phyloP scores from a whole-genome alignment of 2,329 filamentous ascomycete genomes.

The Arthrobotrys sphaeroides region DNA sequence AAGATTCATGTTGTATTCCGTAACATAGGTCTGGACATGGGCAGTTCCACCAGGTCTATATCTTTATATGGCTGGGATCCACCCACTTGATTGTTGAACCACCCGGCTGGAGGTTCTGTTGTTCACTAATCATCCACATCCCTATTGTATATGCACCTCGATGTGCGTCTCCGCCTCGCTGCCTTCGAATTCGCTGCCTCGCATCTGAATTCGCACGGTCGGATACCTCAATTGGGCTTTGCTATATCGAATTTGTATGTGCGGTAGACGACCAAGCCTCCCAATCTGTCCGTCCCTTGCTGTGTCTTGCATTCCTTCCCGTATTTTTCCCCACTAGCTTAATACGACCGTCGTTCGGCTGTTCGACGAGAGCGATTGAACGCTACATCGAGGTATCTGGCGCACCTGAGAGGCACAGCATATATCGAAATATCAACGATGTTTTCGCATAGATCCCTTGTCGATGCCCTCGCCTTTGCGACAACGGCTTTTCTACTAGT shows the following conservation, averaged over 20 bases:
- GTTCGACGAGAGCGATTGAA: constrained; percentile 15
- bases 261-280: constrained; percentile 22
- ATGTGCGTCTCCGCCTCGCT: constrained; percentile 36
- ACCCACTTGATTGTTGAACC: constrained; percentile 40
- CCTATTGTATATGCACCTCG: constrained; percentile 48
- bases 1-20: background rate
- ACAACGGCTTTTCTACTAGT: constrained; percentile 45
- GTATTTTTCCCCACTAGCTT: constrained; percentile 29
- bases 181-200: constrained; percentile 38
- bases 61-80: constrained; percentile 53
- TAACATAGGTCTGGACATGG: background rate
- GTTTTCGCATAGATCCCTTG: constrained; percentile 19
- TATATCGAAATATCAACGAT: constrained; percentile 12
- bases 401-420: background rate
- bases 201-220: constrained; percentile 18
- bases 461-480: constrained; percentile 19
- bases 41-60: constrained; percentile 24
- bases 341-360: constrained; percentile 18
- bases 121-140: constrained; percentile 48
- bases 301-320: constrained; percentile 4
- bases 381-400: background rate
- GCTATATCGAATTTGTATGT: constrained; percentile 12
- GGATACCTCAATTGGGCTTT: constrained; percentile 22
- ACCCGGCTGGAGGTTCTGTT: constrained; percentile 14
- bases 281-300: constrained; percentile 31